Evolutionary conservation across 192 early-diverging fungal species (phyloP).

Genomic region (Funneliformis geosporum): DNA sequence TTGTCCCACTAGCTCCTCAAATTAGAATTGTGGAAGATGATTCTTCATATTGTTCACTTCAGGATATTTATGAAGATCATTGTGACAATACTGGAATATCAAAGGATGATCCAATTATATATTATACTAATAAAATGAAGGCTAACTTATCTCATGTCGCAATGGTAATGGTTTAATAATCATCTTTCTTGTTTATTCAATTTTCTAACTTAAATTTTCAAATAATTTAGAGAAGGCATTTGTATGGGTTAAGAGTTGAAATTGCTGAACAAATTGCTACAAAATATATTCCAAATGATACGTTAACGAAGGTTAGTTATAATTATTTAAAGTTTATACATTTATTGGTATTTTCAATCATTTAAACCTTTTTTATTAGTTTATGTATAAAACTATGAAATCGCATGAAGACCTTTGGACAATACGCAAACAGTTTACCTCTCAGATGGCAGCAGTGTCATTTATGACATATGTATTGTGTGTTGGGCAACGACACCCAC

Average conservation of each 20-base stretch:
- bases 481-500: slow-evolving; percentile 83
- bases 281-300: slow-evolving; percentile 81
- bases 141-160: slow-evolving; percentile 45
- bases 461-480: slow-evolving; percentile 93
- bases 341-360: not conserved
- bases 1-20: slow-evolving; percentile 90
- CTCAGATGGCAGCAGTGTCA: slow-evolving; percentile 83
- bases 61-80: slow-evolving; percentile 92
- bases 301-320: slow-evolving; percentile 70
- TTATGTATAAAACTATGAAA: slow-evolving; percentile 69
- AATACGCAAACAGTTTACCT: slow-evolving; percentile 91
- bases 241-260: slow-evolving; percentile 78
- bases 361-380: slow-evolving; percentile 43
- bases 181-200: not conserved
- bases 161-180: not conserved
- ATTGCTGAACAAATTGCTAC: slow-evolving; percentile 86
- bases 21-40: slow-evolving; percentile 94
- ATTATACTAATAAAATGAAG: slow-evolving; percentile 75
- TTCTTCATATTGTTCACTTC: slow-evolving; percentile 82
- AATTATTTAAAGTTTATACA: slow-evolving; percentile 9
- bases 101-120: slow-evolving; percentile 87
- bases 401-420: slow-evolving; percentile 92
- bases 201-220: not conserved
- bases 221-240: not conserved
- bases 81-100: slow-evolving; percentile 71